Percentiles rank a stretch among this genome's conserved stretches.
phyloP scores from a whole-genome alignment of 345 rosid species.

The Populus ilicifolia region DNA sequence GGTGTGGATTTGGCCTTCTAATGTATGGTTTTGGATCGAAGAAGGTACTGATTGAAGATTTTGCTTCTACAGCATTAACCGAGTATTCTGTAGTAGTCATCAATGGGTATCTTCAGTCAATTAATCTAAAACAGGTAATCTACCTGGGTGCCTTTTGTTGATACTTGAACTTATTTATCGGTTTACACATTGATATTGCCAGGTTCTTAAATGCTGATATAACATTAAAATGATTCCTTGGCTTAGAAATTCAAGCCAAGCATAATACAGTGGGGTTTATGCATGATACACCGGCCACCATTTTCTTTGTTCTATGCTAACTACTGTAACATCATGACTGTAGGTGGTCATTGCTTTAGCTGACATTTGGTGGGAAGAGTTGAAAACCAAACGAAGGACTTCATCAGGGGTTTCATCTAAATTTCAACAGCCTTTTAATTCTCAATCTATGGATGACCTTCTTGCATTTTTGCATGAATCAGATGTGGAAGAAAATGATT shows the following conservation, averaged over 20 bases:
- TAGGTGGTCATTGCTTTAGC: slow-evolving; percentile 63
- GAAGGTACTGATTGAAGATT: slow-evolving; percentile 71
- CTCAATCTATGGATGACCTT: slow-evolving; percentile 69
- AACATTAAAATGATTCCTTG: too few relatives aligned
- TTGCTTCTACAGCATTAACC: slow-evolving; percentile 67
- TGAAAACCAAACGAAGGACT: slow-evolving; percentile 45
- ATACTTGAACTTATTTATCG: neutral
- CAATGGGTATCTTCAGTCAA: slow-evolving; percentile 83
- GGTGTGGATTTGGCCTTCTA: slow-evolving; percentile 89
- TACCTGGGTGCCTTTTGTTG: neutral
- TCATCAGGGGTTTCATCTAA: slow-evolving; percentile 30
- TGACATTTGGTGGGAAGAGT: slow-evolving; percentile 61
- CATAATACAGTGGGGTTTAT: neutral
- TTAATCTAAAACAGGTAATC: slow-evolving; percentile 79
- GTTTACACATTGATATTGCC: neutral
- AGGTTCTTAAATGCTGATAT: neutral
- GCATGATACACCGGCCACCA: neutral
- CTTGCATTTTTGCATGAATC: slow-evolving; percentile 53
- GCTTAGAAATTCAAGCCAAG: neutral
- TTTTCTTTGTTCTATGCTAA: neutral
- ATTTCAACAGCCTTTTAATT: slow-evolving; percentile 54
- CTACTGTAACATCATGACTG: neutral
- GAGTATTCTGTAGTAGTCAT: slow-evolving; percentile 73
- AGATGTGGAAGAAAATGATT: slow-evolving; percentile 43
- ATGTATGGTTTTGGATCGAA: slow-evolving; percentile 96